Evolutionary conservation across 2,329 filamentous ascomycete species (phyloP).

Genomic region (Fusarium kyushuense): DNA sequence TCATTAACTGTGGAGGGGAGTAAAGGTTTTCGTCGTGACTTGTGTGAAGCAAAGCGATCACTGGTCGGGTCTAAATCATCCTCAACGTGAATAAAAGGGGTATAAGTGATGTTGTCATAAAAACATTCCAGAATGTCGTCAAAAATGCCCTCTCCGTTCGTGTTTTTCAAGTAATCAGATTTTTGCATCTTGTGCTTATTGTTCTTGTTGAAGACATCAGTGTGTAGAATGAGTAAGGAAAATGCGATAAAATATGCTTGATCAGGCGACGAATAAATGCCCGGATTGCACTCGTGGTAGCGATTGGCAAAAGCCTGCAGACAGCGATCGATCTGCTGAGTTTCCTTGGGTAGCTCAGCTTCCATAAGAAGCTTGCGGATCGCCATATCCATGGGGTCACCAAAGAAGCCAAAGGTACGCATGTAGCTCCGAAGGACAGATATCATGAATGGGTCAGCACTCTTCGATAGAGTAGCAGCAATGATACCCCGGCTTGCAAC

Average conservation of each 20-base stretch:
- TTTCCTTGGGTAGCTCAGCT: slow-evolving; percentile 94
- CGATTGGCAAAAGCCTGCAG: slow-evolving; percentile 94
- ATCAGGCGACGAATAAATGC: slow-evolving; percentile 89
- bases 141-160: slow-evolving; percentile 89
- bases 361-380: slow-evolving; percentile 96
- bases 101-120: slow-evolving; percentile 98
- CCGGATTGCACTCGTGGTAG: slow-evolving; percentile 98
- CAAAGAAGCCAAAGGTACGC: slow-evolving; percentile 94
- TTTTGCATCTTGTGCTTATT: slow-evolving; percentile 99
- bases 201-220: slow-evolving; percentile 99
- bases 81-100: slow-evolving; percentile 97
- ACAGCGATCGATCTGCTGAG: slow-evolving; percentile 96
- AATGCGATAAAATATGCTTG: slow-evolving; percentile 99
- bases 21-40: slow-evolving; percentile 76
- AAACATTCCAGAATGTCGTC: slow-evolving; percentile 95
- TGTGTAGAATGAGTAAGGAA: slow-evolving; percentile 94
- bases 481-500: slow-evolving; percentile 84
- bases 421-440: slow-evolving; percentile 94
- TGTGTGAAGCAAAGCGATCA: slow-evolving; percentile 77
- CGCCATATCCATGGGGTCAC: slow-evolving; percentile 97
- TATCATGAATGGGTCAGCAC: slow-evolving; percentile 83
- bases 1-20: slow-evolving; percentile 71
- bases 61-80: slow-evolving; percentile 86
- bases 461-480: slow-evolving; percentile 86
- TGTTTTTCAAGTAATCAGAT: slow-evolving; percentile 94